Evolutionary conservation across 345 rosid species (phyloP), one percentile per base, ranked within the genome.

Genomic region (Sisymbrium irio): DNA sequence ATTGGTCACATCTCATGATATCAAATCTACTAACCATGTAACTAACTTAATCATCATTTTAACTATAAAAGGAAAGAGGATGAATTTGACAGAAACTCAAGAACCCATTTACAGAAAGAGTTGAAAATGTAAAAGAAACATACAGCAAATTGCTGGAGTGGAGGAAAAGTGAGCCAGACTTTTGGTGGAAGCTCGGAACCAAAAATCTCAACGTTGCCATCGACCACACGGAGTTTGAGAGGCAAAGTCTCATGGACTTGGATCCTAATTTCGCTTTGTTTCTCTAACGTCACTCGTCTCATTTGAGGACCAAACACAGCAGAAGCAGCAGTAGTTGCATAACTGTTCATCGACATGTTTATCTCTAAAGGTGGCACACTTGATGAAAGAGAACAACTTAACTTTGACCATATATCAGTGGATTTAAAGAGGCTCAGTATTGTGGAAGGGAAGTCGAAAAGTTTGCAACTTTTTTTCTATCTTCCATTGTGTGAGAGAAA

Each of bases 131-230:
- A 4, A 27, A 50, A 2, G 17, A 9, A 62, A 45, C 81, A 76
- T 79, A 90, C 97, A 0, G 96, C 88, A 27, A 93, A 85, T 60
- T 84, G 84, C 58, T 65, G 77, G 32, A 81, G 89, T 20, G 97
- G 96, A 15, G 90, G 86, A 77, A 93, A 86, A 15, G 89, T 78
- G 72, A 90, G 79, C 96, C 96, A 87, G 41, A 81, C 82, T 72
- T 89, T 80, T 5, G 77, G 88, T 22, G 92, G 94, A 49, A 91
- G 76, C 78, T 90, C 87, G 37, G 86, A 83, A 62, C 97, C 96
- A 36, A 81, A 93, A 64, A 93, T 89, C 80, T 90, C 97, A 18
- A 89, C 96, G 2, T 78, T 82, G 61, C 96, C 97, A 62, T 84
- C 70, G 58, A 93, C 80, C 42, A 93, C 69, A 22, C 96, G 83